Evolutionary conservation across 2,329 filamentous ascomycete genomes (phyloP).

Genomic region (Hypoxylon sp.): DNA sequence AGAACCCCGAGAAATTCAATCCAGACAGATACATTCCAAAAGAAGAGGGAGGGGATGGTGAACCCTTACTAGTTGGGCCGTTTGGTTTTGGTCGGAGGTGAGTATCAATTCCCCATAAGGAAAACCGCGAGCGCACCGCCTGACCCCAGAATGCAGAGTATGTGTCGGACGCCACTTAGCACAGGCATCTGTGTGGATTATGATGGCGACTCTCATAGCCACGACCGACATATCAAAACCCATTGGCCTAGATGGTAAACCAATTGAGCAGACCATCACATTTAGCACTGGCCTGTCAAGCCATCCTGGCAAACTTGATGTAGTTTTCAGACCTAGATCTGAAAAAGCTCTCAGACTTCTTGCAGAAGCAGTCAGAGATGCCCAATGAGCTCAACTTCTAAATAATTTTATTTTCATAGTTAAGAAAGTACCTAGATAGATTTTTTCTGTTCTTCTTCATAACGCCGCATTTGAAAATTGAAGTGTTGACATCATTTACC

Average conservation of each 20-base stretch:
- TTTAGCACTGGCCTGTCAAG: constrained; percentile 44
- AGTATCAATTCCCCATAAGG: constrained; percentile 1
- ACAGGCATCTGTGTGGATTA: constrained; percentile 42
- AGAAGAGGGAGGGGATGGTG: constrained; percentile 38
- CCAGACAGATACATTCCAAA: constrained; percentile 37
- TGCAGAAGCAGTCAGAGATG: constrained; percentile 27
- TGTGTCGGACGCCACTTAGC: constrained; percentile 41
- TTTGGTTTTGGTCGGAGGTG: constrained; percentile 43
- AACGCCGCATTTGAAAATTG: background rate
- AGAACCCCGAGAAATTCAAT: constrained; percentile 41
- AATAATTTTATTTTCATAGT: background rate
- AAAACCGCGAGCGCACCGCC: background rate
- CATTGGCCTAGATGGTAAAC: constrained; percentile 32
- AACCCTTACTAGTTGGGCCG: constrained; percentile 37
- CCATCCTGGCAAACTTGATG: constrained; percentile 41
- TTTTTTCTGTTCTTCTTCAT: background rate
- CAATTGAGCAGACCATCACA: constrained; percentile 39
- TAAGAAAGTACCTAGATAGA: too few species aligned
- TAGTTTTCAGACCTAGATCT: constrained; percentile 40
- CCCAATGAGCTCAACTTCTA: constrained; percentile 12
- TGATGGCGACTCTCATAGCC: constrained; percentile 42
- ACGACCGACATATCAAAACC: constrained; percentile 43
- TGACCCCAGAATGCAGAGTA: constrained; percentile 29
- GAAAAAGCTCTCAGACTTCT: constrained; percentile 37
- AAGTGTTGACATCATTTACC: background rate